Base-by-base conservation (phyloP, 441 rosid genomes). In the Erysimum pusillum region DNA sequence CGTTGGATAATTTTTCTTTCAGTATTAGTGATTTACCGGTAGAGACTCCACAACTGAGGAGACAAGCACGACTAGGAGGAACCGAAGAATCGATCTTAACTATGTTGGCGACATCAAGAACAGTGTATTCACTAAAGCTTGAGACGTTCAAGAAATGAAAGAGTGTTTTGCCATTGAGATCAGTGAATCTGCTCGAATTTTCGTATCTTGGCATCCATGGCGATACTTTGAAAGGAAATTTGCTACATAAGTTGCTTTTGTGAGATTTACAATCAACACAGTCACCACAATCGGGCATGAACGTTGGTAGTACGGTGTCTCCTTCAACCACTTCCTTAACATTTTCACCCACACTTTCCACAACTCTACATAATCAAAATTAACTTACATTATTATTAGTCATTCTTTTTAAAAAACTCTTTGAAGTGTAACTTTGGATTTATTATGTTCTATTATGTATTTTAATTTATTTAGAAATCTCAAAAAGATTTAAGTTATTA, bases 151-250 rank as follows among this genome's bases (percentile, higher is more conserved):
- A 83, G 83, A 90, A 90, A 78, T 94, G 97, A 76, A 82, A 82
- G n/a, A 90, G 35, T 74, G 79, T 71, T 28, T 89, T 79, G 69
- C 97, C 98, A 3, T 86, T 87, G 36, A 87, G 80, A 63, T 88
- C 93, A 7, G 87, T 88, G 87, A 94, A 94, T 83, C 95, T 85
- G 79, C 90, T 89, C 1, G 91, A 76, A 67, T 73, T 36, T 62
- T 81, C 89, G 6, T 89, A 63, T 87, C 98, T 86, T 52, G 92
- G 90, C 95, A 88, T 90, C 93, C 91, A 89, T 41, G 97, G 96
- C 38, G 91, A 83, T 51, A 86, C 44, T 65, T 83, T 70, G 79
- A 90, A 90, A 6, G 97, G 97, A 35, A 90, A 48, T 32, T 81
- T 87, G 52, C 92, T 83, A 75, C 98, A 92, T 54, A 89, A 84